Evolutionary conservation across 768 basidiomycete species (phyloP).

Genomic region (Exidia glandulosa): DNA sequence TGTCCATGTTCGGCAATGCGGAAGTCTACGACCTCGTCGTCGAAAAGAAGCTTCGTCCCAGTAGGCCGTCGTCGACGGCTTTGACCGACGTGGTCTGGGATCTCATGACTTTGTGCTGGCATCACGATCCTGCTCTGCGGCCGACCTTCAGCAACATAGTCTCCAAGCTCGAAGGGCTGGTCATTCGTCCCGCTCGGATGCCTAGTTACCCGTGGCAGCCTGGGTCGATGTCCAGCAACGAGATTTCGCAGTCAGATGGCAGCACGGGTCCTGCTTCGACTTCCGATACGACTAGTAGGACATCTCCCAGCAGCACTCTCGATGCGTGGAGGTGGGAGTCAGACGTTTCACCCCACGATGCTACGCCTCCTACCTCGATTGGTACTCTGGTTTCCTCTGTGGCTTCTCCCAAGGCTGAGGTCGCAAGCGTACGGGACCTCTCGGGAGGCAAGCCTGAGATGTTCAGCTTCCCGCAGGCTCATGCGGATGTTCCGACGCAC

Average conservation of each 20-base stretch:
- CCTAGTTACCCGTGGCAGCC: background rate
- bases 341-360: background rate
- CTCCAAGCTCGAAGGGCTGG: background rate
- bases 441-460: too few species aligned
- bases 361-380: background rate
- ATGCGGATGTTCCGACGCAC: too few species aligned
- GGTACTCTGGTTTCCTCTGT: background rate
- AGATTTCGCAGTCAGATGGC: background rate
- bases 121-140: background rate
- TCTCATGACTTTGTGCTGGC: background rate
- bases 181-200: background rate
- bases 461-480: too few species aligned
- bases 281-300: background rate
- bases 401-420: too few species aligned
- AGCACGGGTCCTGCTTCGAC: too few species aligned
- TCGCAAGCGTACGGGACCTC: too few species aligned
- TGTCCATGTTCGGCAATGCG: background rate
- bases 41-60: background rate
- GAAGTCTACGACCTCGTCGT: background rate
- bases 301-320: background rate
- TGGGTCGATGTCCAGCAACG: background rate
- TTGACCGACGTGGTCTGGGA: background rate
- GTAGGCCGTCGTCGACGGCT: background rate
- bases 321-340: background rate
- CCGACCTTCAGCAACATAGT: background rate